Conservation (phyloP, 306 rosid species). For the Trichosanthes cucumerina region DNA sequence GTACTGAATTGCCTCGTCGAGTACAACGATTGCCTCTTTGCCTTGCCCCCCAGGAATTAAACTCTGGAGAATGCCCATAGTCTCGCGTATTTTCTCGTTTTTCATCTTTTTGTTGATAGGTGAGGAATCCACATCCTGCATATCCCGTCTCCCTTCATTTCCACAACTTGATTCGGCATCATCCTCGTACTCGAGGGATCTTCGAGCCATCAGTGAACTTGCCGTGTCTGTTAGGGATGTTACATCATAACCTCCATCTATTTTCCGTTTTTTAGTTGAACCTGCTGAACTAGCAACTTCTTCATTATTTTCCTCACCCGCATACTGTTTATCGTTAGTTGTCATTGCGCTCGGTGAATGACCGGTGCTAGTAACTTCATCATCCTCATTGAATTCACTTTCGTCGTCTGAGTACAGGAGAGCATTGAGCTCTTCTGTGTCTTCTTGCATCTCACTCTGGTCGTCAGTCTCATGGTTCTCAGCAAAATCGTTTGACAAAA, state of each 20-base stretch:
- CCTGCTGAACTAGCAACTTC: conserved; percentile 64
- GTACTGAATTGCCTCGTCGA: conserved; percentile 78
- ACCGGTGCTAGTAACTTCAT: conserved; percentile 95
- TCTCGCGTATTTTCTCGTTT: conserved; percentile 63
- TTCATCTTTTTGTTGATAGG: conserved; percentile 40
- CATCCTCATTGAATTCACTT: conserved; percentile 50
- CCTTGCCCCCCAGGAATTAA: conserved; percentile 70
- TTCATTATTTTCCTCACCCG: conserved; percentile 16
- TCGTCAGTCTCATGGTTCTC: conserved; percentile 33
- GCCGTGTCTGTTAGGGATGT: conserved; percentile 47
- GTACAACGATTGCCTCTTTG: conserved; percentile 57
- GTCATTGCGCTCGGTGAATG: conserved; percentile 81
- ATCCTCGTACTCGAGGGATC: conserved; percentile 24
- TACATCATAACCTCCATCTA: conserved; percentile 22
- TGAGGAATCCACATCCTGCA: conserved; percentile 25
- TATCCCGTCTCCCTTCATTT: conserved; percentile 21
- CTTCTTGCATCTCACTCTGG: conserved; percentile 66
- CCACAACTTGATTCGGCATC: conserved; percentile 78
- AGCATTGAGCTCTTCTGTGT: conserved; percentile 88
- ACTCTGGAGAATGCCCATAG: conserved; percentile 55
- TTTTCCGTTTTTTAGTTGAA: conserved; percentile 54
- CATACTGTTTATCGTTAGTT: conserved; percentile 28
- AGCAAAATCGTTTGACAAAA: conserved; percentile 30
- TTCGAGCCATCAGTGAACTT: conserved; percentile 35
- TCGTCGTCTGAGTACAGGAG: conserved; percentile 75